Evolutionary conservation across 83 land plant genomes (phyloP).

Genomic region (Larix sibirica): DNA sequence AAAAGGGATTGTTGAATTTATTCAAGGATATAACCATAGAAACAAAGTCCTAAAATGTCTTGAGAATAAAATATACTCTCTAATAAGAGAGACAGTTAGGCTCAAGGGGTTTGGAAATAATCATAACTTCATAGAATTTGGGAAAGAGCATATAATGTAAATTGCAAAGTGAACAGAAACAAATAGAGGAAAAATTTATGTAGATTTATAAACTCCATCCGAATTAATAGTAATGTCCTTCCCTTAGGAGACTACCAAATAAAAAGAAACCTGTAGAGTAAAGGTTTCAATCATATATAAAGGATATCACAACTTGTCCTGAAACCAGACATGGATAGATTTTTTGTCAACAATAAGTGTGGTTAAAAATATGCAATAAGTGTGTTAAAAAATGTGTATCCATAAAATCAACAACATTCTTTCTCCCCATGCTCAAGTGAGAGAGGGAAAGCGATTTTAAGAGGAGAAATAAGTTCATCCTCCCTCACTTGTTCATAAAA

Average conservation of each 20-base stretch:
- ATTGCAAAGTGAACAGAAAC: not conserved
- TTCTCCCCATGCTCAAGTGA: not conserved
- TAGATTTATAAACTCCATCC: not conserved
- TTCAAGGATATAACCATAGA: not conserved
- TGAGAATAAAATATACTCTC: not conserved
- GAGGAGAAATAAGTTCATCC: not conserved
- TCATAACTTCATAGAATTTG: not conserved
- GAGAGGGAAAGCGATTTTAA: not conserved
- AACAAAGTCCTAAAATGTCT: not conserved
- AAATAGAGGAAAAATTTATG: not conserved
- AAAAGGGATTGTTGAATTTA: not conserved
- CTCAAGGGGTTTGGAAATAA: not conserved
- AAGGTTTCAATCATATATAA: not conserved
- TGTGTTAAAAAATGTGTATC: not conserved
- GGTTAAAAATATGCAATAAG: too few species aligned
- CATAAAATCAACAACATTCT: constrained; percentile 1
- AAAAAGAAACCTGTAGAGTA: constrained; percentile 1
- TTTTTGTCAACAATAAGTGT: too few species aligned
- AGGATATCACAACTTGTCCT: constrained; percentile 9
- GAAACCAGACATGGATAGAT: constrained; percentile 6
- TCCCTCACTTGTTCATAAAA: not conserved
- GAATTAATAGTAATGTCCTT: constrained; percentile 5
- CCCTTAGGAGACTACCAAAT: not conserved
- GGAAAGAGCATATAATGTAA: not conserved
- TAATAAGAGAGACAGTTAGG: not conserved